Evolutionary conservation across 306 rosid species (phyloP).

Genomic region (Arachis hypogaea): DNA sequence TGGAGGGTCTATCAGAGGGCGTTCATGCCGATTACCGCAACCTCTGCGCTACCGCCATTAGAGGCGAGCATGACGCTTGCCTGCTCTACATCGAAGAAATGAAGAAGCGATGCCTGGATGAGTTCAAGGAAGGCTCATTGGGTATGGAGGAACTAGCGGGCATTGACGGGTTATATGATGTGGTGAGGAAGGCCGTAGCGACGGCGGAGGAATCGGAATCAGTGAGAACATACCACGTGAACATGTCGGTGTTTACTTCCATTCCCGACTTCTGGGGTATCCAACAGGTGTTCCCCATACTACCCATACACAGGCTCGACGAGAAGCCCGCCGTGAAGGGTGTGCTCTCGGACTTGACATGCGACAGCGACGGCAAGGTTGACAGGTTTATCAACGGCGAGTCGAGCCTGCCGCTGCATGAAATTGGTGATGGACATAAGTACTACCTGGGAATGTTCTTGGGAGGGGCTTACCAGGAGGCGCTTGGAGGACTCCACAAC

Average conservation of each 20-base stretch:
- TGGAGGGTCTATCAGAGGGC: slow-evolving; percentile 71
- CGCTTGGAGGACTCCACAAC: slow-evolving; percentile 95
- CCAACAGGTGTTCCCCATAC: slow-evolving; percentile 75
- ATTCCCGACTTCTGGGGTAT: slow-evolving; percentile 89
- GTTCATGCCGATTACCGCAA: slow-evolving; percentile 55
- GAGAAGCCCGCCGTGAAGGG: slow-evolving; percentile 73
- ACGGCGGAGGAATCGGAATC: slow-evolving; percentile 41
- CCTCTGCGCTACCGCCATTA: slow-evolving; percentile 58
- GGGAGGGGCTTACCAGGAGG: slow-evolving; percentile 99
- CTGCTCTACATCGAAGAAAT: slow-evolving; percentile 66
- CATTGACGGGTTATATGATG: slow-evolving; percentile 76
- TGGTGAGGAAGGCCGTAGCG: slow-evolving; percentile 71
- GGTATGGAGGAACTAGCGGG: slow-evolving; percentile 87
- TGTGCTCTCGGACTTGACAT: slow-evolving; percentile 79
- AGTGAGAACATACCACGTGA: slow-evolving; percentile 70
- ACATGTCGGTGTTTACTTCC: slow-evolving; percentile 85
- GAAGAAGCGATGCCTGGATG: slow-evolving; percentile 70
- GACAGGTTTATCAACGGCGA: slow-evolving; percentile 85
- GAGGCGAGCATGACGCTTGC: slow-evolving; percentile 66
- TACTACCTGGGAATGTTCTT: slow-evolving; percentile 97
- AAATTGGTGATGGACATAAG: slow-evolving; percentile 56
- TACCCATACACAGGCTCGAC: slow-evolving; percentile 87
- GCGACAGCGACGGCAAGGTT: slow-evolving; percentile 97
- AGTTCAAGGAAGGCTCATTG: slow-evolving; percentile 78
- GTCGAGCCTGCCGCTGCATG: slow-evolving; percentile 83